These are phyloP conservation scores for Leptographium lundbergii DNA, from an alignment of 2,329 filamentous ascomycete species.

Conservation along the genomic window DNA sequence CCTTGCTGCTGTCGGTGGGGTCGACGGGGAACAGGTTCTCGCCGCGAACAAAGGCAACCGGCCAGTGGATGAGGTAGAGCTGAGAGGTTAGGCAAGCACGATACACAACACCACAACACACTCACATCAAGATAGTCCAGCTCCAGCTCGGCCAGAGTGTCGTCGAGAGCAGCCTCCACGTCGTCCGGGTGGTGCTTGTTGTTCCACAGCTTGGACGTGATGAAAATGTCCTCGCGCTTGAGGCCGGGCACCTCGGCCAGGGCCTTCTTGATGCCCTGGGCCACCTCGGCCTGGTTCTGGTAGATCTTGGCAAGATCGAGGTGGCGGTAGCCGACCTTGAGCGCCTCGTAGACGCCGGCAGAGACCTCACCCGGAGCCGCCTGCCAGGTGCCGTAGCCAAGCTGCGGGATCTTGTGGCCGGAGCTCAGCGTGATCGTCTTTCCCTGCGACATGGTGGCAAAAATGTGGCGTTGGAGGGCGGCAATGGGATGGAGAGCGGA, in stretches of 20 bases:
- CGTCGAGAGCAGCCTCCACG: conserved; percentile 41
- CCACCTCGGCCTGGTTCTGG: conserved; percentile 49
- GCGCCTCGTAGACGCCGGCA: conserved; percentile 48
- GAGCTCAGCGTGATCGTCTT: conserved; percentile 46
- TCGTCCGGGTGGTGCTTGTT: conserved; percentile 52
- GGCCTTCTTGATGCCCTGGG: conserved; percentile 36
- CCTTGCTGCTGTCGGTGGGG: background rate
- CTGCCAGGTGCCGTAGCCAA: conserved; percentile 30
- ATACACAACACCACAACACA: background rate
- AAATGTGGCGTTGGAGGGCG: no score
- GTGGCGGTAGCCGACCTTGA: conserved; percentile 52
- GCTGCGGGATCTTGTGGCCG: conserved; percentile 38
- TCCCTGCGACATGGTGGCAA: conserved; percentile 37
- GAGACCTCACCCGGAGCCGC: conserved; percentile 21
- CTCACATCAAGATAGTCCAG: conserved; percentile 44
- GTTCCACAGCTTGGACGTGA: conserved; percentile 56
- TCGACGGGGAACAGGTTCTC: background rate
- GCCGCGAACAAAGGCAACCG: conserved; percentile 27
- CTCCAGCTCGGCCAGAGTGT: conserved; percentile 41
- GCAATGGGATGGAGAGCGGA: no score
- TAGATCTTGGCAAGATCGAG: conserved; percentile 29
- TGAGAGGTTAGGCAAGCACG: conserved; percentile 9
- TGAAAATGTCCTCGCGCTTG: conserved; percentile 42
- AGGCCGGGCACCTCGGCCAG: conserved; percentile 34
- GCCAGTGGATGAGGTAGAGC: conserved; percentile 54